Base-by-base conservation (phyloP, 2,329 filamentous ascomycete genomes). In the Metarhizium brunneum region DNA sequence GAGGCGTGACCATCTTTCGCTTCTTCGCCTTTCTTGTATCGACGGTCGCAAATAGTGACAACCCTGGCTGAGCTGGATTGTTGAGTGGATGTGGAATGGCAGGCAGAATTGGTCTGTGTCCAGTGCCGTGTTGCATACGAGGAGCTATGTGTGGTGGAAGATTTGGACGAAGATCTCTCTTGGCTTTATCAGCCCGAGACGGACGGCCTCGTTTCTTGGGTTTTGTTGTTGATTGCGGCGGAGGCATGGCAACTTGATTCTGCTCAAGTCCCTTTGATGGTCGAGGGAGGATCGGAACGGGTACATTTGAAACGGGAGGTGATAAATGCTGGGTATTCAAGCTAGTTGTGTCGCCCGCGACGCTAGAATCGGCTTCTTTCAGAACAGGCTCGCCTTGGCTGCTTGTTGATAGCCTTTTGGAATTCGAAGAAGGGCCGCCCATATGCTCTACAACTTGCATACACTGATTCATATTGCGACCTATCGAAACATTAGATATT, bases 381-480 rank as follows among this genome's bases (percentile, higher is more conserved):
- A 38, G 53, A 29, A 64, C 62, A 20, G 67, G 63, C 6, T 69
- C 68, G 59, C 59, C 63, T 35, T 68, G 61, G 54, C 71, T 69
- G 61, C 65, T 64, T 30, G 70, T 60, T 48, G 67, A 66, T 57
- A 68, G 72, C 58, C 72, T 72, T 61, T 73, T 74, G 52, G 59
- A 54, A 20, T 59, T 58, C 6, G 45, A 47, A 16, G 65, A 67
- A 16, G 58, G 49, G 16, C 71, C 67, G 56, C 68, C 68, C 61
- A 76, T 68, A 25, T 66, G 68, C 43, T 73, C 68, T 49, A 71
- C 68, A 42, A 71, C 69, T 51, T 70, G 63, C 54, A 76, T 65
- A 59, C 75, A 78, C 61, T 79, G 74, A 38, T 69, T 69, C 69
- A 78, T 70, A 59, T 72, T 77, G 54, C 76, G 75, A 38, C 76